Conservation (phyloP, 2,329 filamentous ascomycete species). For the Fusarium continuum region DNA sequence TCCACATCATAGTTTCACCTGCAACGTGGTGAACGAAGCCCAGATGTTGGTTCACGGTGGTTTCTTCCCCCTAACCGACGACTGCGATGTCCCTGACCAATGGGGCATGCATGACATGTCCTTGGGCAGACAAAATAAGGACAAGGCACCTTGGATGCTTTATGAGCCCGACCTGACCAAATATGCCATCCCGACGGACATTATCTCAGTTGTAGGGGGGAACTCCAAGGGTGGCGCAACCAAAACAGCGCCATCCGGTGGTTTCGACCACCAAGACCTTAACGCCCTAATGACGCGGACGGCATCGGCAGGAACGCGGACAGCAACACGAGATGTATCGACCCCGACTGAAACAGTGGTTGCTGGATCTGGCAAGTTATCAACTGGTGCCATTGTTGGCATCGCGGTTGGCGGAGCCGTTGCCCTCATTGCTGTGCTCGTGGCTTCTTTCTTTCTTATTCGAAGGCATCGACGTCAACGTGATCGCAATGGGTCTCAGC, state of each 20-base stretch:
- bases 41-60: conserved; percentile 73
- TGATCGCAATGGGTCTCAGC: conserved; percentile 31
- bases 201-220: conserved; percentile 62
- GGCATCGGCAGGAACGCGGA: conserved; percentile 56
- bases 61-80: conserved; percentile 58
- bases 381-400: conserved; percentile 55
- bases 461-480: conserved; percentile 37
- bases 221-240: conserved; percentile 62
- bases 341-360: conserved; percentile 19
- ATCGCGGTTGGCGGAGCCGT: conserved; percentile 53
- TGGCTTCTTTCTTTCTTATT: conserved; percentile 46
- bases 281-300: conserved; percentile 62
- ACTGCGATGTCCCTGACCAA: conserved; percentile 61
- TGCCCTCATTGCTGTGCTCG: conserved; percentile 41
- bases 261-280: conserved; percentile 62
- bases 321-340: conserved; percentile 58
- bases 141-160: conserved; percentile 59
- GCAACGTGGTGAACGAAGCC: conserved; percentile 61
- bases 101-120: conserved; percentile 68
- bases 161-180: conserved; percentile 58
- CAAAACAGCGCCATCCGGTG: conserved; percentile 56
- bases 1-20: conserved; percentile 64
- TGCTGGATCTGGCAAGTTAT: conserved; percentile 36
- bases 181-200: conserved; percentile 62
- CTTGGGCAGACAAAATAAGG: conserved; percentile 59